These are phyloP conservation scores for Heterotrichella gracilis DNA, from an alignment of 352 stramenopile species.

Conservation along the genomic window DNA sequence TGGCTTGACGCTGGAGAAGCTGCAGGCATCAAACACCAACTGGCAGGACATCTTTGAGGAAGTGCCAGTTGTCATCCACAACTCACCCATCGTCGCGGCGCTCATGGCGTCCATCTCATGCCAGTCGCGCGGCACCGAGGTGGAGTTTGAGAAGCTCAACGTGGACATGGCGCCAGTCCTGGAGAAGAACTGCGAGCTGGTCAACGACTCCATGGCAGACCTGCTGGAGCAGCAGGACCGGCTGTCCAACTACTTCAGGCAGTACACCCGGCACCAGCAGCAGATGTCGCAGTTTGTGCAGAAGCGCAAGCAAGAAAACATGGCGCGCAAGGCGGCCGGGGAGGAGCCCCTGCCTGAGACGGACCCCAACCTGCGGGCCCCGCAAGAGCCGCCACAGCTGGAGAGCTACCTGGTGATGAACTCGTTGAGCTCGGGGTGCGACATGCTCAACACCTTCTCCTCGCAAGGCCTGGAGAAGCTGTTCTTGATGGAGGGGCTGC, in stretches of 20 bases:
- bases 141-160: conserved; percentile 68
- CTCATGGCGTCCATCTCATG: conserved; percentile 48
- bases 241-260: conserved; percentile 48
- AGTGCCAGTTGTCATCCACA: conserved; percentile 66
- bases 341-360: conserved; percentile 35
- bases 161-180: conserved; percentile 67
- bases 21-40: conserved; percentile 24
- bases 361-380: conserved; percentile 17
- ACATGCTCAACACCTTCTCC: conserved; percentile 52
- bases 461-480: conserved; percentile 54
- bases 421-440: conserved; percentile 56
- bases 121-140: conserved; percentile 24
- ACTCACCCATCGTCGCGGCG: conserved; percentile 59
- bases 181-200: conserved; percentile 86
- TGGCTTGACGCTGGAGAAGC: not conserved
- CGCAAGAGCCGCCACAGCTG: conserved; percentile 5
- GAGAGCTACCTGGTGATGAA: conserved; percentile 42
- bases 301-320: conserved; percentile 49
- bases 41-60: conserved; percentile 75
- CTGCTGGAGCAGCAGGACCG: conserved; percentile 67
- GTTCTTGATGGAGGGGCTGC: conserved; percentile 45
- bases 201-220: conserved; percentile 79
- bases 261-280: conserved; percentile 38
- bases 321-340: conserved; percentile 34
- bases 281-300: conserved; percentile 44